Base-by-base conservation (phyloP, 2,329 filamentous ascomycete species). In the Gnomoniopsis smithogilvyi region DNA sequence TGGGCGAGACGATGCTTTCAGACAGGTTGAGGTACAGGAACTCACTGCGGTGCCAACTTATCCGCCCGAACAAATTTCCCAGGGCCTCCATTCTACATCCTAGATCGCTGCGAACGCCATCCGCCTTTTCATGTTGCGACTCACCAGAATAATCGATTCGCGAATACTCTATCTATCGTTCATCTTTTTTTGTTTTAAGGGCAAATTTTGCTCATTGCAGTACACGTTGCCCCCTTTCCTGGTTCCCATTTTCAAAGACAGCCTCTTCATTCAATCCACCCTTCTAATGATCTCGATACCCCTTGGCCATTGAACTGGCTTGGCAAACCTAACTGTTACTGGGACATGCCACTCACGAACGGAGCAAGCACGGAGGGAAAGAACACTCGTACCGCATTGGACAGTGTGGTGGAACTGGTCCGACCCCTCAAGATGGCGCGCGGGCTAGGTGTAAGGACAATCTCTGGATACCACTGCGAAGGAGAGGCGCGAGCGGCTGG, bases 391-490 rank as follows among this genome's bases (percentile, higher is more conserved):
- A 49, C 46, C 21, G 34, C 45, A 19, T 17, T 21, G 22, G 46
- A 38, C 33, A 56, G 54, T 30, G 52, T 30, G 45, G 43, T 54
- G 52, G 26, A 34, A 48, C 17, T 15, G 24, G 26, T 45, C 45
- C 45, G 30, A 48, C 47, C 45, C 30, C 12, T 30, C 30, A 6
- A 17, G 15, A 52, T 34, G 33, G 43, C 45, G 53, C 45, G 54
- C 34, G 54, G 45, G 45, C 45, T 45, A 49, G 46, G 46, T 56
- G 45, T 41, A 41, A 19, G 33, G 19, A 12, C 26, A 24, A 48
- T n/a, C 26, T 49, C 19, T 43, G n/a, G 54, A 56, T 56, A 56
- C 54, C 54, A 45, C 54, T 56, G 54, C 45, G 45, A 30, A 50
- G 54, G 33, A 46, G 43, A 19, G 17, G 17, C 19, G 45, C 45